phyloP scores from a whole-genome alignment of 345 rosid genomes.

The Eucalyptus guilfoylei region DNA sequence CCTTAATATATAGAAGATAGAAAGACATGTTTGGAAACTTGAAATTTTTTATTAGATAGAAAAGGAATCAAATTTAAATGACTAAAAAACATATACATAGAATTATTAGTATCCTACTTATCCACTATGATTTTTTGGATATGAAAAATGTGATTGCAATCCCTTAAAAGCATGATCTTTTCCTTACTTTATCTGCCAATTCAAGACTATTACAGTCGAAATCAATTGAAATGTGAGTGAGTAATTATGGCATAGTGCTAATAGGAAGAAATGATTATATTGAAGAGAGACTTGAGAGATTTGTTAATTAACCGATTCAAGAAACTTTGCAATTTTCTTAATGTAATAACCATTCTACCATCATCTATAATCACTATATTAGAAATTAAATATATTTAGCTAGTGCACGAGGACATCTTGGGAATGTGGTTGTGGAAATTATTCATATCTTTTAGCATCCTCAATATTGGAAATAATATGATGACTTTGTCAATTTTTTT shows the following conservation, averaged over 20 bases:
- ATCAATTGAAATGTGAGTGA: background rate
- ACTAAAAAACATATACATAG: background rate
- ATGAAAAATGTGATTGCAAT: background rate
- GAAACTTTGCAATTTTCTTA: background rate
- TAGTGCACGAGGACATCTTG: background rate
- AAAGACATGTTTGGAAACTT: background rate
- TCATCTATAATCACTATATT: rapidly evolving
- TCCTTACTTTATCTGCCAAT: background rate
- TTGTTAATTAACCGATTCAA: background rate
- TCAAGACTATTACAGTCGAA: background rate
- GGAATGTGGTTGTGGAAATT: background rate
- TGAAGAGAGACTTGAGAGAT: background rate
- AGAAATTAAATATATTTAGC: background rate
- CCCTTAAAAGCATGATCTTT: background rate
- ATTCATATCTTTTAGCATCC: background rate
- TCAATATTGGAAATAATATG: background rate
- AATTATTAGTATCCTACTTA: background rate
- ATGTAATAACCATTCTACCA: rapidly evolving
- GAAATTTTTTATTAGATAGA: background rate
- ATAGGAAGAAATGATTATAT: background rate
- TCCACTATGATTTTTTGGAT: rapidly evolving
- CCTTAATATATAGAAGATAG: background rate
- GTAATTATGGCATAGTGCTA: background rate
- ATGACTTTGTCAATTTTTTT: background rate
- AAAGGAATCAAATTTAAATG: background rate